These are phyloP conservation scores for Heliosperma pusillum DNA, from an alignment of 148 eudicot genomes.

Conservation along the genomic window DNA sequence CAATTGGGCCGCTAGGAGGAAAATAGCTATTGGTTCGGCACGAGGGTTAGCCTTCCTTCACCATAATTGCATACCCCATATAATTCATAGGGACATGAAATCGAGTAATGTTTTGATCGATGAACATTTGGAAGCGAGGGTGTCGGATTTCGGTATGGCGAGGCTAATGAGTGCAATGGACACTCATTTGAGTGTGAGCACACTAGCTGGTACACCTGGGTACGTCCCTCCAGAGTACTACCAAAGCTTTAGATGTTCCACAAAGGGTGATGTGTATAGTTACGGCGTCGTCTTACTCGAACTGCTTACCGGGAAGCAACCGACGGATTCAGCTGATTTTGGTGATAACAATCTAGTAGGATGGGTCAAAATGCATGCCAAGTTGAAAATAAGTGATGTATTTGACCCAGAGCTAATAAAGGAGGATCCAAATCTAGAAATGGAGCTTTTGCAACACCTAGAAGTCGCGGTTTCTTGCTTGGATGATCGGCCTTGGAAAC, in stretches of 20 bases:
- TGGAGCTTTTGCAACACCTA: conserved; percentile 69
- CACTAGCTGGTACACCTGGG: conserved; percentile 87
- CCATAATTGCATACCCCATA: conserved; percentile 80
- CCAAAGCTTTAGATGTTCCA: conserved; percentile 68
- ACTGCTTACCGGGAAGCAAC: conserved; percentile 68
- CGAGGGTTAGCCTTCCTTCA: conserved; percentile 85
- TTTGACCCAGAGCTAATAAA: conserved; percentile 59
- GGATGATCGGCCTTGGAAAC: conserved; percentile 67
- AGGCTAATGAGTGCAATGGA: conserved; percentile 86
- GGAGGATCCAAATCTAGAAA: conserved; percentile 60
- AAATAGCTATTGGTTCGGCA: conserved; percentile 84
- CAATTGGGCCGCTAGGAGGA: conserved; percentile 68
- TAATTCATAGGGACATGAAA: conserved; percentile 91
- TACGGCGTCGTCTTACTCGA: conserved; percentile 86
- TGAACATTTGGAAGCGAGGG: conserved; percentile 72
- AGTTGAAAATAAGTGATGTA: conserved; percentile 53
- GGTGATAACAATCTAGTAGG: conserved; percentile 92
- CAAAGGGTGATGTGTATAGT: conserved; percentile 88
- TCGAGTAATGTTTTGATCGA: conserved; percentile 85
- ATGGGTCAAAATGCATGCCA: conserved; percentile 79
- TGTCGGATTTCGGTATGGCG: conserved; percentile 95
- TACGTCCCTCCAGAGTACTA: conserved; percentile 89
- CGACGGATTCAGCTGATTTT: conserved; percentile 79
- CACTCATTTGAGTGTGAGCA: conserved; percentile 87
- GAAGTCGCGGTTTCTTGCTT: conserved; percentile 81